Evolutionary conservation across 2,329 filamentous ascomycete genomes (phyloP), one percentile per base, ranked within the genome.

Genomic region (Rachicladosporium sp.): DNA sequence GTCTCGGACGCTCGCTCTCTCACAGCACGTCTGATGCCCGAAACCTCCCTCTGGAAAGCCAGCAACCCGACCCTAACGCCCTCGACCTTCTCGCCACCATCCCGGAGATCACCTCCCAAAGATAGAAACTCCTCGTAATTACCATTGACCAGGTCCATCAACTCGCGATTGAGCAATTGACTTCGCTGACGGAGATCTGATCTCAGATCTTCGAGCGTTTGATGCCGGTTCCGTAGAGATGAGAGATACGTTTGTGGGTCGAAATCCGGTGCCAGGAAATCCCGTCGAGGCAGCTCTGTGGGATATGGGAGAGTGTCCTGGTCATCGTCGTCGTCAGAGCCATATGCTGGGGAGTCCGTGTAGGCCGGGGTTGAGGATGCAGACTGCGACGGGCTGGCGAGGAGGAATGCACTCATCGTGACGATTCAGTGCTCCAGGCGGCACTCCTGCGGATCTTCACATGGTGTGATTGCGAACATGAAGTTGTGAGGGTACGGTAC

Each of bases 121-220:
- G 79, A 80, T 4, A 98, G 63, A 52, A 98, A 98, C 42, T 89
- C 82, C 35, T 86, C 81, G 59, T 98, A 96, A 62, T 98, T 93
- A 37, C 81, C 75, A 57, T 98, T 98, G 49, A 94, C 91, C 6
- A 98, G 75, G 63, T 95, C 89, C 11, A 98, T 71, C 2, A 98
- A 71, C 64, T 98, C 91, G 46, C 81, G 76, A 53, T 80, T 83
- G 45, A 98, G 79, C 12, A 80, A 73, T 50, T 83, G 76, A 50
- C 80, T 84, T 38, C 93, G 74, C 43, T 87, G 76, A 33, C 88
- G 80, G 10, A 98, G 70, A 55, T 98, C 93, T 4, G 80, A 67
- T 30, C 89, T 84, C 27, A 98, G 70, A 59, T 98, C 91, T 58
- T 94, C 88, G 35, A 98, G 82, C 0, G 89, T 95, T 61, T 98